Evolutionary conservation across 2,329 filamentous ascomycete genomes (phyloP).

Genomic region (Elsinoe arachidis): DNA sequence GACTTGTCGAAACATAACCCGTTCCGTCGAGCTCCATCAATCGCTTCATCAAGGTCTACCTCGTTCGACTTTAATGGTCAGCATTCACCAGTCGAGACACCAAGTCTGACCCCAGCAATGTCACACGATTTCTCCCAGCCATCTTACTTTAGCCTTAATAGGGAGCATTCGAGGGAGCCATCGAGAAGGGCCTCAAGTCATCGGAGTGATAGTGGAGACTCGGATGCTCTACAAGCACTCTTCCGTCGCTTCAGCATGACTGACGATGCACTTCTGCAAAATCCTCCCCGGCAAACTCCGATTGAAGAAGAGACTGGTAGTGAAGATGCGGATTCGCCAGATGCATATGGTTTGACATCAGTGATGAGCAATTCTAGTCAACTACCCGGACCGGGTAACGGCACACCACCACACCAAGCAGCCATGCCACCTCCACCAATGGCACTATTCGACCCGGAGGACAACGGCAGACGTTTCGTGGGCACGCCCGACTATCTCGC

Average conservation of each 20-base stretch:
- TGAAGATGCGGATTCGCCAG: constrained; percentile 61
- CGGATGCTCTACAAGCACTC: constrained; percentile 75
- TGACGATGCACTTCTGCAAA: constrained; percentile 31
- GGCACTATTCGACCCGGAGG: constrained; percentile 91
- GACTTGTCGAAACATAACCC: constrained; percentile 89
- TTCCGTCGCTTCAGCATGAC: constrained; percentile 58
- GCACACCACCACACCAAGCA: constrained; percentile 53
- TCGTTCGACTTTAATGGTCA: constrained; percentile 81
- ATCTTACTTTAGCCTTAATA: constrained; percentile 80
- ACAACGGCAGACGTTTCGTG: constrained; percentile 86
- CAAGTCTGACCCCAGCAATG: constrained; percentile 74
- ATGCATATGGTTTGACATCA: constrained; percentile 59
- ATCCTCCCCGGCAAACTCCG: constrained; percentile 42
- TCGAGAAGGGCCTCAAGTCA: constrained; percentile 68
- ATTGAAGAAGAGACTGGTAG: constrained; percentile 68
- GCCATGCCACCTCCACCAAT: constrained; percentile 85
- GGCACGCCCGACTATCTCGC: constrained; percentile 96
- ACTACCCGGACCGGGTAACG: constrained; percentile 39
- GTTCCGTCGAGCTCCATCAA: constrained; percentile 75
- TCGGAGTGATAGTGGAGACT: constrained; percentile 86
- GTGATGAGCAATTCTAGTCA: constrained; percentile 45
- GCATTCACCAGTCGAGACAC: constrained; percentile 75
- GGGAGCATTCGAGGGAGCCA: constrained; percentile 47
- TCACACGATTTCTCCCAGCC: constrained; percentile 64
- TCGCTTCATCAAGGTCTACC: constrained; percentile 83